A percentile compares a stretch with the other conserved stretches of the same genome.
These are phyloP conservation scores for Strobilomyces echinocephalus DNA, from an alignment of 768 basidiomycete genomes.

Conservation along the genomic window DNA sequence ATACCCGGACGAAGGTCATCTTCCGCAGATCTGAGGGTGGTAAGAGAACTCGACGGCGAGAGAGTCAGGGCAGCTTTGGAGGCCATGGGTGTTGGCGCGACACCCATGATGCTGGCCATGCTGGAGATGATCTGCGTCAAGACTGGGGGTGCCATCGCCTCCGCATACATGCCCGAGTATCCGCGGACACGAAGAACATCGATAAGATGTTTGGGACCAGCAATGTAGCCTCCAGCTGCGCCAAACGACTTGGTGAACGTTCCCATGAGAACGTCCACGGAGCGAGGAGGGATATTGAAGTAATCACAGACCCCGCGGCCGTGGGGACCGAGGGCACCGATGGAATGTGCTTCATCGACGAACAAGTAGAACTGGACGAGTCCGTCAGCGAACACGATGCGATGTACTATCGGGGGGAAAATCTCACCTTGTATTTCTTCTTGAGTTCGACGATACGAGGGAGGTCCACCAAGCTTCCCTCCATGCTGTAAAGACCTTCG, in stretches of 20 bases:
- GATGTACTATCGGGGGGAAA: slow-evolving; percentile 20
- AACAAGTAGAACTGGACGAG: slow-evolving; percentile 81
- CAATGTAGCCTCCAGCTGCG: slow-evolving; percentile 91
- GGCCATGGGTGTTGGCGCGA: slow-evolving; percentile 39
- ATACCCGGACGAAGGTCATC: slow-evolving; percentile 62
- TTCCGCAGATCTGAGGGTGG: slow-evolving; percentile 31
- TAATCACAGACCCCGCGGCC: slow-evolving; percentile 96
- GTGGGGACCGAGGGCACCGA: slow-evolving; percentile 90
- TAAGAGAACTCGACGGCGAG: slow-evolving; percentile 29
- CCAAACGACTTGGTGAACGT: slow-evolving; percentile 97
- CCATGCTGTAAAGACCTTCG: slow-evolving; percentile 97
- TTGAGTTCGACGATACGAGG: slow-evolving; percentile 83
- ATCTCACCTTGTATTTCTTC: slow-evolving; percentile 83
- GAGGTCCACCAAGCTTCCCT: slow-evolving; percentile 88
- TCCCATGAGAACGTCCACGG: slow-evolving; percentile 94
- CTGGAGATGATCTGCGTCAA: slow-evolving; percentile 86
- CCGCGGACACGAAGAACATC: slow-evolving; percentile 77
- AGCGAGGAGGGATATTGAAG: slow-evolving; percentile 76
- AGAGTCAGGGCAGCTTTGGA: slow-evolving; percentile 24
- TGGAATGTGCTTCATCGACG: slow-evolving; percentile 95
- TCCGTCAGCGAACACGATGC: background rate
- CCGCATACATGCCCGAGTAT: slow-evolving; percentile 81
- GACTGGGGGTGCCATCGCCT: slow-evolving; percentile 87
- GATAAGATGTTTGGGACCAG: slow-evolving; percentile 77
- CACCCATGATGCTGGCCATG: slow-evolving; percentile 97